Conservation (phyloP, 176 grass and related monocot genomes). For the Luzula sylvatica region DNA sequence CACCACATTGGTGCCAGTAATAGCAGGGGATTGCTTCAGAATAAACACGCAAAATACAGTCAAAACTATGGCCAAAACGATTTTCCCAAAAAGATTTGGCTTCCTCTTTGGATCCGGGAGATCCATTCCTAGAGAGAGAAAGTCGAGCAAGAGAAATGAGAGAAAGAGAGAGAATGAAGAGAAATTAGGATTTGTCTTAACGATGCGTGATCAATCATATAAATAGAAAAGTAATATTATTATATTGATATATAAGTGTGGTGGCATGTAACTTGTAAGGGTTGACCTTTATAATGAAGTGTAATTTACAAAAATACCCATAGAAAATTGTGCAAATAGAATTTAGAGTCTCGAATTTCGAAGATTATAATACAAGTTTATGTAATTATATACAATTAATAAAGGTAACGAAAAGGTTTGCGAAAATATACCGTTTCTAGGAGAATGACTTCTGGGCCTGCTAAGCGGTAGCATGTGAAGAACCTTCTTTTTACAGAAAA, state of each 20-base stretch:
- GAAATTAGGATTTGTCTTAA: constrained; percentile 10
- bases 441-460: constrained; percentile 45
- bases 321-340: background rate
- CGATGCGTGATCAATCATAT: constrained; percentile 21
- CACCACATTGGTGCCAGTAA: constrained; percentile 68
- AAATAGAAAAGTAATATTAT: constrained; percentile 24
- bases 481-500: constrained; percentile 23
- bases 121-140: constrained; percentile 65
- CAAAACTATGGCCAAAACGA: constrained; percentile 46
- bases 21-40: constrained; percentile 91
- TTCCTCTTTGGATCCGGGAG: constrained; percentile 82
- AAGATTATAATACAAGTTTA: too few species aligned
- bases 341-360: too few species aligned
- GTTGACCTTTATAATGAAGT: constrained; percentile 23
- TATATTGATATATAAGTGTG: constrained; percentile 1
- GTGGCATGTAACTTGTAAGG: constrained; percentile 25
- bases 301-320: constrained; percentile 24
- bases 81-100: constrained; percentile 66
- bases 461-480: constrained; percentile 76
- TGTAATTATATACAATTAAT: constrained; percentile 25
- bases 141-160: constrained; percentile 10
- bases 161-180: constrained; percentile 21
- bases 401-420: constrained; percentile 23
- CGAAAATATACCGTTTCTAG: constrained; percentile 63
- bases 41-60: constrained; percentile 78